Percentiles rank a stretch among this genome's conserved stretches.
Evolutionary conservation across 2,329 filamentous ascomycete genomes (phyloP).

Genomic region (Trichoderma sp.): DNA sequence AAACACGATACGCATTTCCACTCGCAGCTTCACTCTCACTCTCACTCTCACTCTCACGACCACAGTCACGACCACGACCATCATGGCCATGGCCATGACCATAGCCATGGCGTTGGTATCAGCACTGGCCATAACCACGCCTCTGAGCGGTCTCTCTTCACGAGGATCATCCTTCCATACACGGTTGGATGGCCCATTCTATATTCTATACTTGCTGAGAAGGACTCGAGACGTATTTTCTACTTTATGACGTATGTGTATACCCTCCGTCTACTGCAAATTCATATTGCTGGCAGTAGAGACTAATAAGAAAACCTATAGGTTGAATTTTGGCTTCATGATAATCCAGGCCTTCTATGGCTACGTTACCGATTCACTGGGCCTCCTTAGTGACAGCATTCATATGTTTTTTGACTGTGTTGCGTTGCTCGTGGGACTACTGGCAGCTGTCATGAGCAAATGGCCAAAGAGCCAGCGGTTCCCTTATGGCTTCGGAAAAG

Average conservation of each 20-base stretch:
- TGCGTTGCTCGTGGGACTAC: conserved; percentile 83
- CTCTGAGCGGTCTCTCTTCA: conserved; percentile 65
- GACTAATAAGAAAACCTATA: conserved; percentile 39
- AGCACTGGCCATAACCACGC: conserved; percentile 44
- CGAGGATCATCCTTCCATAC: conserved; percentile 68
- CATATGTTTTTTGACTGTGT: conserved; percentile 99
- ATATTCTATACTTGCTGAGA: conserved; percentile 83
- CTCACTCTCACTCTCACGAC: conserved; percentile 32
- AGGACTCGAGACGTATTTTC: conserved; percentile 91
- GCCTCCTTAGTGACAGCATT: conserved; percentile 94
- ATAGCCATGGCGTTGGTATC: conserved; percentile 32
- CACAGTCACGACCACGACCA: conserved; percentile 31
- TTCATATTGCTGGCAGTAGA: too few species aligned
- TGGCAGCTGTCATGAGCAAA: conserved; percentile 92
- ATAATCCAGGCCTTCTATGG: conserved; percentile 91
- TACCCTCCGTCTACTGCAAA: not conserved
- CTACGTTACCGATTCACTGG: conserved; percentile 87
- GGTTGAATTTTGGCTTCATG: conserved; percentile 95
- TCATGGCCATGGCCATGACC: conserved; percentile 31
- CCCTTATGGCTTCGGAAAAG: conserved; percentile 94
- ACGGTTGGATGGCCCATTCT: conserved; percentile 74
- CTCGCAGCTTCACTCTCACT: conserved; percentile 27
- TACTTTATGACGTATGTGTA: conserved; percentile 85
- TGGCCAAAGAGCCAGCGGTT: conserved; percentile 89
- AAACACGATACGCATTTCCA: conserved; percentile 25